These are phyloP conservation scores for Alternaria gansuensis DNA, from an alignment of 2,329 filamentous ascomycete species.

Conservation along the genomic window DNA sequence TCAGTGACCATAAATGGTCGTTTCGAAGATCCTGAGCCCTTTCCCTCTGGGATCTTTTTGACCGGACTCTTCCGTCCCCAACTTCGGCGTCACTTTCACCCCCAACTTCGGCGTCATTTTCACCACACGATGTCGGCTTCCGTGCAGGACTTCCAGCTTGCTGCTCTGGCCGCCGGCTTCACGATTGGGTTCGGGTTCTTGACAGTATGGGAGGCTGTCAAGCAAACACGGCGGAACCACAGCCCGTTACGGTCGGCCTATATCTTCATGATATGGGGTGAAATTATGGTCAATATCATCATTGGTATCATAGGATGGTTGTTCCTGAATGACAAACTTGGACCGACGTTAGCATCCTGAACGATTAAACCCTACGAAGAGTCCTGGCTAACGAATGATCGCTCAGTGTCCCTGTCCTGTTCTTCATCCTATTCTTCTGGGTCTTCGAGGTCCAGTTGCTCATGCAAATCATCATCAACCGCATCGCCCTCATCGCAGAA, in stretches of 20 bases:
- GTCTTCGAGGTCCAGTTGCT: constrained; percentile 58
- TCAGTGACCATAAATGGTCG: constrained; percentile 7
- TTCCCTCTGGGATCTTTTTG: background rate
- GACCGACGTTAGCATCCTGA: constrained; percentile 39
- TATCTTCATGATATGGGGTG: constrained; percentile 52
- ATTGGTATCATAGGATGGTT: constrained; percentile 48
- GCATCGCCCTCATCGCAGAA: constrained; percentile 61
- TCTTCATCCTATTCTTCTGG: constrained; percentile 48
- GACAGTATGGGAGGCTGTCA: constrained; percentile 49
- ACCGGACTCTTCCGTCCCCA: constrained; percentile 8
- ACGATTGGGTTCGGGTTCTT: constrained; percentile 48
- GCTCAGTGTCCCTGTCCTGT: constrained; percentile 41
- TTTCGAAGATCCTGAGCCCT: constrained; percentile 1
- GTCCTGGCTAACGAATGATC: constrained; percentile 7
- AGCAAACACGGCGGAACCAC: constrained; percentile 48
- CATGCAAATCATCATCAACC: constrained; percentile 66
- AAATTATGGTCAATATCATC: constrained; percentile 40
- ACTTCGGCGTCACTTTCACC: constrained; percentile 2
- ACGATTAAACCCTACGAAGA: background rate
- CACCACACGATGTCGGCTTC: constrained; percentile 30
- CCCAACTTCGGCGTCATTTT: constrained; percentile 3
- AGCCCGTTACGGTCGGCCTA: constrained; percentile 47
- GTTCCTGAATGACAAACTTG: constrained; percentile 41
- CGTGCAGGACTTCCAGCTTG: constrained; percentile 42
- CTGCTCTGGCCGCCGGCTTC: constrained; percentile 48